Evolutionary conservation across 2,329 filamentous ascomycete genomes (phyloP), one percentile per base, ranked within the genome.

Genomic region (Camptophora hylomeconis): DNA sequence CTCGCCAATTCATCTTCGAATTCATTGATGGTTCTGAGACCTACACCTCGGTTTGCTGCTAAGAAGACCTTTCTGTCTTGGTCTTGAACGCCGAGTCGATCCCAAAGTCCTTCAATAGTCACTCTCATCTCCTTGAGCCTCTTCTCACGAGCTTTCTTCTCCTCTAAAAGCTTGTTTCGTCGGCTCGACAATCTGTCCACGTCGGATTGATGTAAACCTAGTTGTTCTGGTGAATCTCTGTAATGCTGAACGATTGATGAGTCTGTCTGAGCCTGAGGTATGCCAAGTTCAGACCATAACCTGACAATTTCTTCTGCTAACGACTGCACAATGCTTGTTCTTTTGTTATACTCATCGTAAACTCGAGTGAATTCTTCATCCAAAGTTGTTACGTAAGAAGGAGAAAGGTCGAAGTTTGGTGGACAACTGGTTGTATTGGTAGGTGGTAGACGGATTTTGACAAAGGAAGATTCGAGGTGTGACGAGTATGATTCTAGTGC

Each of bases 401-500:
- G 75, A 0, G 87, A 94, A n/a, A 98, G 72, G 47, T 95, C 86
- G 52, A 98, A 95, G 29, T 69, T 80, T 3, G 83, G 72, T 1
- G 86, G 72, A 20, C 92, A 67, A 8, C 75, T 75, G 24, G 81
- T 73, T 41, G 82, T 79, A 2, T 71, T 72, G 3, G 79, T 84
- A 0, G 87, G 87, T 2, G 89, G 89, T 5, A 98, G 70, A 21
- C 77, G 69, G 48, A 95, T 75, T 48, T 76, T 72, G 41, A 95
- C 71, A 52, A 95, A 95, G 2, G 78, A 78, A 7, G 81, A 63
- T 53, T 98, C 89, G 25, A 98, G 79, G 52, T 95, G 89, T 7
- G 82, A 92, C 2, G 89, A 92, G 53, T 95, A 98, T 4, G 87
- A 94, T 51, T 93, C 79, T 28, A 98, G 75, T 3, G 87, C 87